Percentiles rank a stretch among this genome's conserved stretches.
These are phyloP conservation scores for Phytophthora sp. DNA, from an alignment of 352 stramenopile genomes.

Conservation along the genomic window DNA sequence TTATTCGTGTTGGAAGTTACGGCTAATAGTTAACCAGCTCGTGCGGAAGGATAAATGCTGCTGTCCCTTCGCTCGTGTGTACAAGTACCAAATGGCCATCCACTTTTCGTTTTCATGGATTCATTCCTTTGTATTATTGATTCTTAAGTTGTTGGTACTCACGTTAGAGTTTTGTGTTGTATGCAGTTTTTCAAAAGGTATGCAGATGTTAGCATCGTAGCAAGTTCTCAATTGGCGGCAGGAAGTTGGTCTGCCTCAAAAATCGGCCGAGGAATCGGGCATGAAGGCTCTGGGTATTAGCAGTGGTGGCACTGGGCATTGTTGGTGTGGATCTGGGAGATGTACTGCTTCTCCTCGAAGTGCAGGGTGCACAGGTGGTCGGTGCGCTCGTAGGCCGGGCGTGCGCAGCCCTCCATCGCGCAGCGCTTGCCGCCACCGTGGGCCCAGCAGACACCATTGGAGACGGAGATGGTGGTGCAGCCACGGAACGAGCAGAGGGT, in stretches of 20 bases:
- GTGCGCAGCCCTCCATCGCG: slow-evolving; percentile 61
- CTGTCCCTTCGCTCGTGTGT: slow-evolving; percentile 12
- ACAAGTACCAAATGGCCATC: slow-evolving; percentile 20
- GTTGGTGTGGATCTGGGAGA: slow-evolving; percentile 23
- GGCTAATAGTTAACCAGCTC: neutral
- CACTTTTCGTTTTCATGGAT: slow-evolving; percentile 9
- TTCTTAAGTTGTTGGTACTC: slow-evolving; percentile 16
- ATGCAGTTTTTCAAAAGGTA: slow-evolving; percentile 16
- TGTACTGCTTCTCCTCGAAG: slow-evolving; percentile 53
- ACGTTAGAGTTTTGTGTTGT: slow-evolving; percentile 18
- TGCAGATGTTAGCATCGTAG: slow-evolving; percentile 12
- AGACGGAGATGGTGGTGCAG: slow-evolving; percentile 58
- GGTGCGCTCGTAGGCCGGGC: slow-evolving; percentile 59
- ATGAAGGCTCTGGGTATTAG: slow-evolving; percentile 18
- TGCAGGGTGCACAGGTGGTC: slow-evolving; percentile 61
- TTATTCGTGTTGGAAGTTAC: slow-evolving; percentile 18
- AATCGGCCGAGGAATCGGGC: slow-evolving; percentile 9
- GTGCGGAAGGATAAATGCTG: neutral
- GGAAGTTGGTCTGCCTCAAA: slow-evolving; percentile 23
- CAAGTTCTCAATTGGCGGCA: slow-evolving; percentile 29
- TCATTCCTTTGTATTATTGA: slow-evolving; percentile 29
- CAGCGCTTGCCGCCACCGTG: slow-evolving; percentile 90
- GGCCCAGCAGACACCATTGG: slow-evolving; percentile 66
- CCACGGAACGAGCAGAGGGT: slow-evolving; percentile 51
- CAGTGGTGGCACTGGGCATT: slow-evolving; percentile 27